Evolutionary conservation across 202 grass and related monocot species (phyloP), one percentile per base, ranked within the genome.

Genomic region (Hordeum pubiflorum): DNA sequence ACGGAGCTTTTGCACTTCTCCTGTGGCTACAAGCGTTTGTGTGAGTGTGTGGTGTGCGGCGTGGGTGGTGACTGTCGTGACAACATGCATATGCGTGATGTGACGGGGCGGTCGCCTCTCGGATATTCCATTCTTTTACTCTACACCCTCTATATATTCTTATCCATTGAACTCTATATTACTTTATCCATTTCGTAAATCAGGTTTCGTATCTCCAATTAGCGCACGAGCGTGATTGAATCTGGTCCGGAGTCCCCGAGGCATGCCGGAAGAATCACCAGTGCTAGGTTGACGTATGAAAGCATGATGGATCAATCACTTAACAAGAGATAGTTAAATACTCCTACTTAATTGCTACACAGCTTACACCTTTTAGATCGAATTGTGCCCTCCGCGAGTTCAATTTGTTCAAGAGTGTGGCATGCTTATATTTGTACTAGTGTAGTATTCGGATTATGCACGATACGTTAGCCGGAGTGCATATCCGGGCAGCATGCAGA

Each of bases 161-260:
- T 71, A 3, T 5, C 43, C 10, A 9, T 71, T 71, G 38, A 22
- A 3, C 34, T 67, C 2, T 40, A 15, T 50, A 5, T 32, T 50
- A 17, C 22, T 9, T 46, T 70, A 17, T 11, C 37, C 1, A 69
- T 27, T 44, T 26, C 12, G 7, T 63, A 0, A 0, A 15, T 48
- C 44, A 48, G 14, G 44, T 48, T 48, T 48, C 44, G 13, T 48
- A 13, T 50, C 46, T 50, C 46, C 5, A 29, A 72, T 72, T 31
- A 24, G 9, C 69, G 69, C 69, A 72, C 43, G 69, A 72, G 69
- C 69, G 43, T 72, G 69, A 72, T 72, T 72, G 69, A 31, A 72
- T 52, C 69, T 72, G 43, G 43, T 72, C 69, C 69, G 8, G 24
- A 52, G 43, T 72, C 14, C 43, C 7, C 13, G 9, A 7, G 69